These are phyloP conservation scores for Schwanniomyces sp. DNA, from an alignment of 805 yeast genomes.

Conservation along the genomic window DNA sequence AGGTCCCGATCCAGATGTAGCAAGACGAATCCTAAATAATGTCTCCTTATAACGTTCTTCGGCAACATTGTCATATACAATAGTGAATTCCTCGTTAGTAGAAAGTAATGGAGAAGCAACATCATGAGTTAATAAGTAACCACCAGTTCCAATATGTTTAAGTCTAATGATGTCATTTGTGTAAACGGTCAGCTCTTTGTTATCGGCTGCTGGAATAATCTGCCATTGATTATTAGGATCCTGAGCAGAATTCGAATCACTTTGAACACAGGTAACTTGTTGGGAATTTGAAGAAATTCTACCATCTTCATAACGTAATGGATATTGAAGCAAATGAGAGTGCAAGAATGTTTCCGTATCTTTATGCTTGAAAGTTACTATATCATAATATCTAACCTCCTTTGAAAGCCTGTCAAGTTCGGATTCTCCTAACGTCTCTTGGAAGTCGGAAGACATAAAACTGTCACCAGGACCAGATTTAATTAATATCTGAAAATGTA, in stretches of 20 bases:
- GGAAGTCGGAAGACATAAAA: constrained; percentile 94
- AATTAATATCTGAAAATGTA: constrained; percentile 79
- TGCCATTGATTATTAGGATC: constrained; percentile 84
- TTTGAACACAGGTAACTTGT: constrained; percentile 76
- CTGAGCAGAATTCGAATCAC: constrained; percentile 29
- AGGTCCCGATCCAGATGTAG: constrained; percentile 33
- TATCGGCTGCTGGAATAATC: constrained; percentile 58
- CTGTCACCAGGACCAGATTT: constrained; percentile 95
- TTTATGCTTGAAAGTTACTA: constrained; percentile 75
- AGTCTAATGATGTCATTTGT: constrained; percentile 78
- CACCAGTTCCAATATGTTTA: constrained; percentile 77
- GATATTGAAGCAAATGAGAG: constrained; percentile 76
- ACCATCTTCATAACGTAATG: constrained; percentile 94
- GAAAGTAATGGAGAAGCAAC: constrained; percentile 93
- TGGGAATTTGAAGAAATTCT: constrained; percentile 93
- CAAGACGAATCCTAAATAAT: constrained; percentile 68
- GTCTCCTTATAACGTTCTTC: constrained; percentile 63
- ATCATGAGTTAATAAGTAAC: constrained; percentile 84
- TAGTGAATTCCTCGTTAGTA: constrained; percentile 91
- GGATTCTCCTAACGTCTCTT: constrained; percentile 86
- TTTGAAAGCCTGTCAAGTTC: constrained; percentile 69
- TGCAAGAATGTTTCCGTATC: constrained; percentile 79
- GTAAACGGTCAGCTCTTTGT: constrained; percentile 50
- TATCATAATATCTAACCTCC: constrained; percentile 72
- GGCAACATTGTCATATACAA: constrained; percentile 45